Base-by-base conservation (phyloP, 2,329 filamentous ascomycete genomes). In the Triangularia verruculosa region DNA sequence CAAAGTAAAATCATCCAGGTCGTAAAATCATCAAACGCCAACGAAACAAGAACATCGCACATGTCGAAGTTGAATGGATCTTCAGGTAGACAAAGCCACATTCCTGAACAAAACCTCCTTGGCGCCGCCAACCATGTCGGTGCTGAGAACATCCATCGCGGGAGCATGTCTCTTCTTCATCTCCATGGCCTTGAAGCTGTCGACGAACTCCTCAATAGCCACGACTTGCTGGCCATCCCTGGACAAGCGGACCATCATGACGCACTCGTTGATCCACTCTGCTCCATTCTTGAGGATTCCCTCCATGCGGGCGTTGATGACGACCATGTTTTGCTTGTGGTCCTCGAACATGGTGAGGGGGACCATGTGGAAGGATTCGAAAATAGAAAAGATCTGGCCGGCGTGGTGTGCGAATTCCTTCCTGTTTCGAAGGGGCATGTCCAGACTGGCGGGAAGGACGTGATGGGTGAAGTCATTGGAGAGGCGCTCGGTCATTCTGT, bases 371-470 rank as follows among this genome's bases (percentile, higher is more conserved):
- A 81, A 80, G 8, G 68, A 66, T 30, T 73, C 70, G 67, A 82
- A 81, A 13, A 80, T 64, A 6, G 72, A 74, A 65, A 79, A 79
- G 30, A 81, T 76, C 43, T 73, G 73, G 1, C 67, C 67, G 1
- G 79, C 78, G 68, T 80, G 78, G 11, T 70, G 67, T 17, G 73
- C 72, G 59, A 80, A 81, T 1, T 73, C 70, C 1, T 73, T 72
- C 54, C 72, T 72, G 62, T 75, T 68, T 25, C 76, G 74, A 4
- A 71, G 59, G 0, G 75, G 74, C 68, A 79, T 75, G 7, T 73
- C 73, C 8, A 81, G 72, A 15, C 77, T 78, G 52, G 71, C 66
- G 2, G 78, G 79, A 8, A 79, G 72, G 4, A 78, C 75, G 54
- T 70, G 71, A 65, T 82, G 77, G 8, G 69, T 73, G 67, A 81